Base-by-base conservation (phyloP, 139 green algal genomes). In the Axilococcus clingmanii region DNA sequence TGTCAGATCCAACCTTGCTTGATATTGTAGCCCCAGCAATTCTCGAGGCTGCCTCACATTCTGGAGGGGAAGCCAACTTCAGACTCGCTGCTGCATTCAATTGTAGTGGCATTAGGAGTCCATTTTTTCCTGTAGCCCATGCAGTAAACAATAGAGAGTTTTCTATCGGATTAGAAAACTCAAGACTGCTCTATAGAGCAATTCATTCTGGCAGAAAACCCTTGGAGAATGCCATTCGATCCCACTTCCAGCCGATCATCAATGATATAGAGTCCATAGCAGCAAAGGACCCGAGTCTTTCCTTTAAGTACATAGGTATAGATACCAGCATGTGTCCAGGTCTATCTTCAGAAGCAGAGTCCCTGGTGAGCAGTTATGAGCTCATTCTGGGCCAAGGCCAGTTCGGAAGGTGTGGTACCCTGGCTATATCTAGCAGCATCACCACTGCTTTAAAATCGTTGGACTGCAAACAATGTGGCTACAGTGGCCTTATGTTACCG, bases 401-500 rank as follows among this genome's bases (percentile, higher is more conserved):
- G 2, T 74, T 79, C 54, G 69, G 71, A 7, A 52, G 32, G 36
- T 17, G 44, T 12, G 71, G 67, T 31, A 79, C 65, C 19, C 54
- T 78, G 17, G 51, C 61, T n/a, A 36, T 72, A 14, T 61, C 48
- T 3, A 45, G 57, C 22, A 12, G 53, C 23, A 59, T 80, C 12
- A 81, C 73, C 0, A 36, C 33, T 5, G 73, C 60, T 3, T 22
- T 80, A n/a, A 72, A 76, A 55, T 32, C 38, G 19, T 42, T 78
- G 27, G 35, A 46, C 0, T 19, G 41, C 20, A 28, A 49, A 5
- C 25, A 4, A 17, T 55, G 32, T 24, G 65, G 73, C 3, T 81
- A 77, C 48, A 65, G 46, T 31, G 73, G 73, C 20, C 53, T 81
- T 4, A 81, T 81, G 73, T 62, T 81, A 48, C 71, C 73, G 4